Evolutionary conservation across 352 stramenopile genomes (phyloP).

Genomic region (Albugo laibachii): DNA sequence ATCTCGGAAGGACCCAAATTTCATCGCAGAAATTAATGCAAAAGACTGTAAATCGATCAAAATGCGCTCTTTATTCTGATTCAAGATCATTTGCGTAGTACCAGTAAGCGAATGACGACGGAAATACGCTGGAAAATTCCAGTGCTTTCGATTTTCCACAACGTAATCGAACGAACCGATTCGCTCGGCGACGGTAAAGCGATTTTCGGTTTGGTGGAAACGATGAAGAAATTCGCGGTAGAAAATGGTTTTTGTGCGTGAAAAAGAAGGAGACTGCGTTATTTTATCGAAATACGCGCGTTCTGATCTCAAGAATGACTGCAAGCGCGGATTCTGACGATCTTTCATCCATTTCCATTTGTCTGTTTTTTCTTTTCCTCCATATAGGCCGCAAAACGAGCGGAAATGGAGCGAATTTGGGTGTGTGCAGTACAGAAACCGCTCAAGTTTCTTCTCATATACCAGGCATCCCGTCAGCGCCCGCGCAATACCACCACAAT

Average conservation of each 20-base stretch:
- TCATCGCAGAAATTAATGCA: constrained; percentile 51
- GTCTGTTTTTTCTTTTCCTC: too few relatives aligned
- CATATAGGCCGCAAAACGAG: too few relatives aligned
- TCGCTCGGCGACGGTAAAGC: constrained; percentile 30
- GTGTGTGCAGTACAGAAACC: too few relatives aligned
- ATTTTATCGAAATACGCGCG: too few relatives aligned
- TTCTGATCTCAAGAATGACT: too few relatives aligned
- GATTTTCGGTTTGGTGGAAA: constrained; percentile 33
- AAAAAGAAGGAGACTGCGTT: constrained; percentile 17
- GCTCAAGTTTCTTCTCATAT: too few relatives aligned
- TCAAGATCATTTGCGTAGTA: constrained; percentile 26
- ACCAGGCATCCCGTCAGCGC: too few relatives aligned
- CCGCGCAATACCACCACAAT: too few relatives aligned
- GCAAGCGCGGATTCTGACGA: too few relatives aligned
- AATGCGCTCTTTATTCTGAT: constrained; percentile 45
- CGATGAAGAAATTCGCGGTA: constrained; percentile 47
- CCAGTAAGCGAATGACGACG: constrained; percentile 5
- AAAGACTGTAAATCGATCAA: constrained; percentile 25
- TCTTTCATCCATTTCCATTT: too few relatives aligned
- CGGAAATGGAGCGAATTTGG: too few relatives aligned
- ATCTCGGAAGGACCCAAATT: constrained; percentile 19
- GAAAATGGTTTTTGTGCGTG: constrained; percentile 30
- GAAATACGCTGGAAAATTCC: constrained; percentile 72
- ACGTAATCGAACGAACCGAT: constrained; percentile 64
- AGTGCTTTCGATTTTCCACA: constrained; percentile 24